Evolutionary conservation across 495 filamentous ascomycete species (phyloP), one percentile per base, ranked within the genome.

Genomic region (Evansstolkia leycettana): DNA sequence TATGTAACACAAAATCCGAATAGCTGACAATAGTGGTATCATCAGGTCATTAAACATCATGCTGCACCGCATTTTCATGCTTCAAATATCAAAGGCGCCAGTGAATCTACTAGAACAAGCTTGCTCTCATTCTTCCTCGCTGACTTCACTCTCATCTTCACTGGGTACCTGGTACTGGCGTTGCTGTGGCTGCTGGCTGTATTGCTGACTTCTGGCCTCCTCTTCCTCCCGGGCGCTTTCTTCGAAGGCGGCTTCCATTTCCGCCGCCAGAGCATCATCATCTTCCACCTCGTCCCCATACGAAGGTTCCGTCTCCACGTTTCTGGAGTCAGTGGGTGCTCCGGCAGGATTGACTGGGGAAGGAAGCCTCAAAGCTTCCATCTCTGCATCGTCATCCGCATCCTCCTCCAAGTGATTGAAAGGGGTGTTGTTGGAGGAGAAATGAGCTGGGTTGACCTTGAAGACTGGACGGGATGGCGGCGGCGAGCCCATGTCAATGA

Each of bases 401-500:
- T 61, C 50, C 9, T 54, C 55, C 8, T 57, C 51, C 24, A 43
- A 34, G 19, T 43, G 42, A 45, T 56, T 48, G 13, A 48, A 43
- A 3, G 60, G 60, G 1, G 62, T 57, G 20, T 62, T 55, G 28
- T 55, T 61, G 12, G 62, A 57, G 7, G 55, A 62, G 45, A 64
- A 64, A 46, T 59, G 60, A 10, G 60, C 52, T 5, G 60, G 56
- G 33, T 64, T 58, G 38, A 62, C 48, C n/a, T 50, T 51, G 39
- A 60, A 60, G 11, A 50, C 30, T 33, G 51, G 51, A 17, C 54
- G 53, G 7, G 51, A 48, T 8, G 55, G 59, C 10, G 50, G 60
- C 27, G 64, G 64, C 16, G 64, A 69, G 18, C 64, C 64, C 64
- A 69, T 69, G 33, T 69, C 64, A 31, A 69, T 69, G 32, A 67